phyloP scores from a whole-genome alignment of 164 flowering plant genomes.

The Sedum album region DNA sequence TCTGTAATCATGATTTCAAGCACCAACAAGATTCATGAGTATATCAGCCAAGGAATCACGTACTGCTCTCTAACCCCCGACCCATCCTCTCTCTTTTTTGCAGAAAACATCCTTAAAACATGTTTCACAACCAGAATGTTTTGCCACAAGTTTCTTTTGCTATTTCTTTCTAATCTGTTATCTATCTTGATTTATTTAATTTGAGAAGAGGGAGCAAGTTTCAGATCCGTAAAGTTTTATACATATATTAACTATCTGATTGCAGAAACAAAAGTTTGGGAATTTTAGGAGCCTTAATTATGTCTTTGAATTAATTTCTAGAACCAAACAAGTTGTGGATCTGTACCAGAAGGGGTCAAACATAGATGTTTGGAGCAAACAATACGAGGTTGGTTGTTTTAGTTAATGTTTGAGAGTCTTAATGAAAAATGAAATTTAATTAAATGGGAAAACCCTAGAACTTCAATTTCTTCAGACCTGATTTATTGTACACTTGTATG shows the following conservation, averaged over 20 bases:
- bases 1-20: conserved; percentile 46
- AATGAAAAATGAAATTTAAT: neutral
- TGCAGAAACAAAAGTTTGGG: neutral
- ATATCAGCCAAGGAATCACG: conserved; percentile 36
- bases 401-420: neutral
- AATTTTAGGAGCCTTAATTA: neutral
- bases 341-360: conserved; percentile 41
- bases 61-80: conserved; percentile 13
- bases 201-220: neutral
- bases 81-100: neutral
- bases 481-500: neutral
- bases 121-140: neutral
- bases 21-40: conserved; percentile 38
- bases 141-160: too few relatives aligned
- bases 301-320: conserved; percentile 12
- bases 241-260: neutral
- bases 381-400: conserved; percentile 40
- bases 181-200: too few relatives aligned
- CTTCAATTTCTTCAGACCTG: neutral
- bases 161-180: too few relatives aligned
- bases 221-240: neutral
- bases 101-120: neutral
- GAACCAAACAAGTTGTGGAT: conserved; percentile 53
- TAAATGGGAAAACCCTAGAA: neutral
- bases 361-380: conserved; percentile 50